These are phyloP conservation scores for Echites panduratus DNA, from an alignment of 257 asterid genomes.

Conservation along the genomic window DNA sequence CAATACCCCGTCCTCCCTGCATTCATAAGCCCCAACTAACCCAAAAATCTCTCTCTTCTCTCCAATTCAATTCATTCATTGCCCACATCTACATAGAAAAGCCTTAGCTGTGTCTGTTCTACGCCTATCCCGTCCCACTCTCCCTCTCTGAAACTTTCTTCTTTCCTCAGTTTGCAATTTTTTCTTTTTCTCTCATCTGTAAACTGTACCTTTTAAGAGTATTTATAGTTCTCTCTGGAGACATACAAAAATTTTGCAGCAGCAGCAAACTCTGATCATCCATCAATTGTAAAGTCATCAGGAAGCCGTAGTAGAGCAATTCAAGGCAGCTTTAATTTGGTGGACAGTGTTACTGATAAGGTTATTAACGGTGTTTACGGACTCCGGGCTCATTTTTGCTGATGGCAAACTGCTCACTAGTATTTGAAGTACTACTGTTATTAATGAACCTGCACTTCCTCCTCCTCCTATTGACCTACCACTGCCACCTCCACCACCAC, in stretches of 20 bases:
- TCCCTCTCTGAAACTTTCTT: slow-evolving; percentile 1
- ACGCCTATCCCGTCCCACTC: background rate
- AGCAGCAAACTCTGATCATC: background rate
- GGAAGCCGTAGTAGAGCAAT: slow-evolving; percentile 37
- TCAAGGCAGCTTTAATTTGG: slow-evolving; percentile 86
- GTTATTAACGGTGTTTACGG: slow-evolving; percentile 76
- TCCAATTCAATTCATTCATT: slow-evolving; percentile 23
- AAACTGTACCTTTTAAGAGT: slow-evolving; percentile 1
- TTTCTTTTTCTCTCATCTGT: background rate
- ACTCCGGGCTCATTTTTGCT: slow-evolving; percentile 78
- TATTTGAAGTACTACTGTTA: slow-evolving; percentile 79
- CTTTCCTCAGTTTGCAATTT: no score
- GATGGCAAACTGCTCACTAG: slow-evolving; percentile 69
- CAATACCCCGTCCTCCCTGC: slow-evolving; percentile 24
- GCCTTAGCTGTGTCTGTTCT: background rate
- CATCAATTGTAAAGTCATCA: slow-evolving; percentile 6
- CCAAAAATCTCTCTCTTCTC: slow-evolving; percentile 9
- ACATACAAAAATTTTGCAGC: background rate
- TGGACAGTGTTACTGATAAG: slow-evolving; percentile 72
- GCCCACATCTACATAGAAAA: slow-evolving; percentile 12
- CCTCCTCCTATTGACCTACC: background rate
- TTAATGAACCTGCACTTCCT: slow-evolving; percentile 48
- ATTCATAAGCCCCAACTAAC: slow-evolving; percentile 66
- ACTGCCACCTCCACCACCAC: background rate
- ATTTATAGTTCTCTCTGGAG: background rate